These are phyloP conservation scores for Populus hybrid DNA, from an alignment of 441 rosid genomes.

Conservation along the genomic window DNA sequence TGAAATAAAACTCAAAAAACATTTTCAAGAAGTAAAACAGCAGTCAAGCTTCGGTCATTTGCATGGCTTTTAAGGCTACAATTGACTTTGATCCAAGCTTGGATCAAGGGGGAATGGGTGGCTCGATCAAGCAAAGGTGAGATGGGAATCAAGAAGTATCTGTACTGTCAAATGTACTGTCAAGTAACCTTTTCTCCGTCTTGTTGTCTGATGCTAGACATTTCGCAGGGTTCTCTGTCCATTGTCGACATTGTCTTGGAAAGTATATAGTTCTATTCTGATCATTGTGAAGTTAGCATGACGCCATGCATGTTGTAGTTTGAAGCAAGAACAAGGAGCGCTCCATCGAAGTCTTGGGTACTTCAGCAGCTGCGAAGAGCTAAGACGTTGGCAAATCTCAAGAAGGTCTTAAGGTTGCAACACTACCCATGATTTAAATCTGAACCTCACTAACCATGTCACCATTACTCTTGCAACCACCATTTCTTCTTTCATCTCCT, in stretches of 20 bases:
- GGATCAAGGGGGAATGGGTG: neutral
- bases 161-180: neutral
- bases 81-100: neutral
- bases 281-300: neutral
- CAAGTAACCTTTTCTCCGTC: neutral
- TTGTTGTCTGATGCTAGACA: neutral
- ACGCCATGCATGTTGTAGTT: neutral
- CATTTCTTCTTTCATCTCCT: constrained; percentile 24
- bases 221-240: neutral
- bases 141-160: neutral
- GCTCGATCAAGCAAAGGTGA: neutral
- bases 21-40: neutral
- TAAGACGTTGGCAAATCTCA: constrained; percentile 4
- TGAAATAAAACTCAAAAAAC: neutral
- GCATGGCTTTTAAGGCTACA: neutral
- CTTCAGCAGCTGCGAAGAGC: neutral
- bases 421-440: constrained; percentile 4
- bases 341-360: neutral
- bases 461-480: constrained; percentile 10
- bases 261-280: neutral
- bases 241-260: neutral
- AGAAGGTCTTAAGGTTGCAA: neutral
- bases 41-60: neutral
- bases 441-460: constrained; percentile 16
- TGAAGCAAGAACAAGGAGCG: neutral